Evolutionary conservation across 768 basidiomycete species (phyloP).

Genomic region (Phlebiopsis gigantea): DNA sequence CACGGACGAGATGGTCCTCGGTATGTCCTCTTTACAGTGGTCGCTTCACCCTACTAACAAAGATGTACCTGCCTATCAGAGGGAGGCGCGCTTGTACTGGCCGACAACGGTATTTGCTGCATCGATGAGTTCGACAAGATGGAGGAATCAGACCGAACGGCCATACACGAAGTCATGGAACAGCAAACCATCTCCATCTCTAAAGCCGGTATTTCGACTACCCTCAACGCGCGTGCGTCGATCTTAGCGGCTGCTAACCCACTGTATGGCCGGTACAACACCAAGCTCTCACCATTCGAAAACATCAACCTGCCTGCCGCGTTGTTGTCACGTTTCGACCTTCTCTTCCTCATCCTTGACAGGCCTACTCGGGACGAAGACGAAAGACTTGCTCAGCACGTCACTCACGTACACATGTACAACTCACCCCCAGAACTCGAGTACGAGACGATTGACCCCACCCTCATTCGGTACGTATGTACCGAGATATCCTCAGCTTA

Average conservation of each 20-base stretch:
- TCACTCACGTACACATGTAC: slow-evolving; percentile 98
- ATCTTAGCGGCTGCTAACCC: slow-evolving; percentile 98
- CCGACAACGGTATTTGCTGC: slow-evolving; percentile 99
- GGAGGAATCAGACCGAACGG: slow-evolving; percentile 96
- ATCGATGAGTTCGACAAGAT: slow-evolving; percentile 99
- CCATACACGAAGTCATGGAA: slow-evolving; percentile 99
- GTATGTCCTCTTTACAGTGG: slow-evolving; percentile 60
- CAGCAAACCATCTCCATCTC: slow-evolving; percentile 99
- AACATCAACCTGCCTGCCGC: slow-evolving; percentile 99
- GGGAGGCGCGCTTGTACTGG: slow-evolving; percentile 98
- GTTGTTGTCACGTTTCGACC: slow-evolving; percentile 91
- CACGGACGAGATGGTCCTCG: slow-evolving; percentile 98
- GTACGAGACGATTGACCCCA: slow-evolving; percentile 78
- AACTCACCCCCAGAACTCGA: slow-evolving; percentile 84
- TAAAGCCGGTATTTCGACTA: slow-evolving; percentile 98
- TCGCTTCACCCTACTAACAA: background rate
- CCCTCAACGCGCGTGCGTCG: slow-evolving; percentile 94
- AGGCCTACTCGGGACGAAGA: slow-evolving; percentile 94
- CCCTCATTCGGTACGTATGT: slow-evolving; percentile 68
- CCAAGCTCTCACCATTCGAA: slow-evolving; percentile 95
- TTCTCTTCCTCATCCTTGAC: slow-evolving; percentile 94
- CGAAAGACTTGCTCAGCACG: slow-evolving; percentile 92
- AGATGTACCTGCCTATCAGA: slow-evolving; percentile 50
- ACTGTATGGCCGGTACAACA: slow-evolving; percentile 95
- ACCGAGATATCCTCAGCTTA: slow-evolving; percentile 5